Conservation (phyloP, 768 basidiomycete species). For the Chalciporus sphaerocephalus region DNA sequence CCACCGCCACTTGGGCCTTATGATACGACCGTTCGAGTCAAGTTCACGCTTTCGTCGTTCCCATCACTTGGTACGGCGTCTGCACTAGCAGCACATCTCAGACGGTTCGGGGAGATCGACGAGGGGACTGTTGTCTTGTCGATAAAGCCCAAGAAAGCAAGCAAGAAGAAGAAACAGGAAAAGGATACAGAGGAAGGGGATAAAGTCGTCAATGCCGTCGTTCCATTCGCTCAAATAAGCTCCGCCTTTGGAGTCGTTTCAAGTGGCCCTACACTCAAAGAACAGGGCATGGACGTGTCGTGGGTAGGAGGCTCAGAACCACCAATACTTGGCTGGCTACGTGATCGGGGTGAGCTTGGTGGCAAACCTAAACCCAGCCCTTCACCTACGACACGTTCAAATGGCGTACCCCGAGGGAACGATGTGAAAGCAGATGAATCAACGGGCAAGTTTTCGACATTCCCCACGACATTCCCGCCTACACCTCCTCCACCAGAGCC, state of each 20-base stretch:
- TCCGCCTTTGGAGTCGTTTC: conserved; percentile 75
- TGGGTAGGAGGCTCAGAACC: conserved; percentile 77
- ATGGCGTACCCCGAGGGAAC: not conserved
- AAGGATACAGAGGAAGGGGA: conserved; percentile 17
- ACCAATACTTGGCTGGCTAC: conserved; percentile 65
- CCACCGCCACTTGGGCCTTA: conserved; percentile 60
- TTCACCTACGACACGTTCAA: conserved; percentile 25
- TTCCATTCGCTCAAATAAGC: conserved; percentile 72
- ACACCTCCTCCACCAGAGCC: conserved; percentile 16
- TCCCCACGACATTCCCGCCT: conserved; percentile 17
- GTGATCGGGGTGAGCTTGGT: conserved; percentile 64
- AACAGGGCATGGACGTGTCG: conserved; percentile 60
- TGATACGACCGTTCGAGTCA: conserved; percentile 74
- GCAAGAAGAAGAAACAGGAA: conserved; percentile 34
- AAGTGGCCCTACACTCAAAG: conserved; percentile 47
- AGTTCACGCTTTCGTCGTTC: conserved; percentile 56
- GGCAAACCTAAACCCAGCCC: conserved; percentile 4
- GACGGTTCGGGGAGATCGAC: conserved; percentile 61
- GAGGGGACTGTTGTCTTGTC: conserved; percentile 62
- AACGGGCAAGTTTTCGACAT: conserved; percentile 45
- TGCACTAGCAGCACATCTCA: conserved; percentile 39
- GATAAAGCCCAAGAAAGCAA: conserved; percentile 50
- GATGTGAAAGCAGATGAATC: conserved; percentile 1
- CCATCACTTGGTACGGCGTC: conserved; percentile 27
- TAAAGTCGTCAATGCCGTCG: conserved; percentile 65